A percentile compares a stretch with the other conserved stretches of the same genome.
phyloP scores from a whole-genome alignment of 169 alveolate species.

The Plasmodium cynomolgi region DNA sequence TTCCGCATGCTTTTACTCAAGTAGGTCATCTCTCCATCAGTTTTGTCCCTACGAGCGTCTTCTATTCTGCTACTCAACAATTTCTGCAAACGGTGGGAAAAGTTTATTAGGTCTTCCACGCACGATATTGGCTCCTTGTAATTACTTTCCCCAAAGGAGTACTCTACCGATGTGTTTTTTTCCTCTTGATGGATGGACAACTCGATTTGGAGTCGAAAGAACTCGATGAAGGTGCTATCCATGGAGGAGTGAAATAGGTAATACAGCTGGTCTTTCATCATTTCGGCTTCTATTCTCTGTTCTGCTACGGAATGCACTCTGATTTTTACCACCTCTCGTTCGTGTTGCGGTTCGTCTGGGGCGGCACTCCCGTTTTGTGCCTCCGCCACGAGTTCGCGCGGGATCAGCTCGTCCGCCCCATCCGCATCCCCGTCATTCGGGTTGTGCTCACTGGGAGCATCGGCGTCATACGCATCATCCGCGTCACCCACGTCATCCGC shows the following conservation, averaged over 20 bases:
- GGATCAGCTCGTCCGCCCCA: background rate
- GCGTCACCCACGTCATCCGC: background rate
- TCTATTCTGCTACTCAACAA: slow-evolving; percentile 2
- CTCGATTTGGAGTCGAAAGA: slow-evolving; percentile 1
- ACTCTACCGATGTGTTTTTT: background rate
- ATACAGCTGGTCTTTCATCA: slow-evolving; percentile 48
- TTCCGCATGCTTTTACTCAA: slow-evolving; percentile 23
- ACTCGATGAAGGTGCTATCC: slow-evolving; percentile 49
- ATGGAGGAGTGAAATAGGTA: slow-evolving; percentile 45
- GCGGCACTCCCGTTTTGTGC: background rate
- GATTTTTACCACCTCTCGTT: slow-evolving; percentile 20
- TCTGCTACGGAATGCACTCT: background rate
- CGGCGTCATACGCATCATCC: background rate
- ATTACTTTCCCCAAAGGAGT: background rate
- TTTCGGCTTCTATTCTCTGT: slow-evolving; percentile 32
- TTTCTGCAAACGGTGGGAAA: slow-evolving; percentile 29
- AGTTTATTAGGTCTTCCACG: slow-evolving; percentile 31
- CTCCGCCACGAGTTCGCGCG: background rate
- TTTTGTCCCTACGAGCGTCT: background rate
- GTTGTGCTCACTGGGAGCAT: no score
- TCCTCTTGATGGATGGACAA: background rate
- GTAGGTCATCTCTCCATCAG: slow-evolving; percentile 6
- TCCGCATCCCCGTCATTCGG: background rate
- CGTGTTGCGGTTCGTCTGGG: background rate
- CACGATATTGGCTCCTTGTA: background rate